Conservation (phyloP, 495 filamentous ascomycete species). For the Penicillium subrubescens region DNA sequence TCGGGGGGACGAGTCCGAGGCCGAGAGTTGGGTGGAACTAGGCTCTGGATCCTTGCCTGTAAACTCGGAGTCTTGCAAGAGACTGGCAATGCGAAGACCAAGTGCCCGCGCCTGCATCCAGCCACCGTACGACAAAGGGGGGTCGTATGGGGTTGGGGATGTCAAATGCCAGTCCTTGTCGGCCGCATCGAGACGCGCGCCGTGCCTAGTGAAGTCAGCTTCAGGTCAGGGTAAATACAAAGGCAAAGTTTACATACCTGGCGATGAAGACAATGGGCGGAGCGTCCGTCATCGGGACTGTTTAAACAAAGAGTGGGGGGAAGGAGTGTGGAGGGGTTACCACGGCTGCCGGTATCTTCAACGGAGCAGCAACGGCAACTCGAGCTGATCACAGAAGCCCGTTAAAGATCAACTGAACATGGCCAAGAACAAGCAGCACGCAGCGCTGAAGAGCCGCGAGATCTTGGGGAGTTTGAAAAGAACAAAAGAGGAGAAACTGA, state of each 20-base stretch:
- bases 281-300: constrained; percentile 52
- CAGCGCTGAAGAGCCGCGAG: constrained; percentile 2
- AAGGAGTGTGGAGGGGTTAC: not conserved
- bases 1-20: constrained; percentile 50
- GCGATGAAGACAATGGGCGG: constrained; percentile 78
- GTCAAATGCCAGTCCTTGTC: constrained; percentile 94
- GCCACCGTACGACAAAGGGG: constrained; percentile 91
- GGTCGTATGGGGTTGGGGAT: constrained; percentile 94
- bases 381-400: constrained; percentile 3
- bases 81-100: constrained; percentile 74
- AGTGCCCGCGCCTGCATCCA: constrained; percentile 84
- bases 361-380: not conserved
- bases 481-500: not conserved
- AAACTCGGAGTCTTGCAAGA: constrained; percentile 55
- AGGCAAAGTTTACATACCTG: constrained; percentile 54
- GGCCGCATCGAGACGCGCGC: constrained; percentile 87
- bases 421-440: not conserved
- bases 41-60: constrained; percentile 23
- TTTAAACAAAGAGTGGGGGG: not conserved
- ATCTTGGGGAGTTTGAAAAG: not conserved
- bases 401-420: constrained; percentile 6
- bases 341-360: not conserved
- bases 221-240: not conserved
- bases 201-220: constrained; percentile 62
- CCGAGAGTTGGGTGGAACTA: constrained; percentile 15